A percentile compares a stretch with the other conserved stretches of the same genome.
phyloP scores from a whole-genome alignment of 2,329 filamentous ascomycete species.

The Neobulgaria alba region DNA sequence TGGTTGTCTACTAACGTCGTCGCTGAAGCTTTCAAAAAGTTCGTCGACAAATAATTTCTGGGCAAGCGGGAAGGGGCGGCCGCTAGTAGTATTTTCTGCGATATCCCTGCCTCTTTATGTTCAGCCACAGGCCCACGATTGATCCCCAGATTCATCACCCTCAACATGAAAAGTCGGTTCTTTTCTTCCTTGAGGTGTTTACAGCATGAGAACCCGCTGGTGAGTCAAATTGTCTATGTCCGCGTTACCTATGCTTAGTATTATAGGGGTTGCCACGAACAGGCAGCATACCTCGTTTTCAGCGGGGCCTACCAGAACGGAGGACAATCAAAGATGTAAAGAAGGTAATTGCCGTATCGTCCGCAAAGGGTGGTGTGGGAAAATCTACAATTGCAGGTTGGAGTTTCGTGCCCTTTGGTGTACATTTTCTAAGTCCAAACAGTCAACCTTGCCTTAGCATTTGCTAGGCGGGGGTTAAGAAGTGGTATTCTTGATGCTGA shows the following conservation, averaged over 20 bases:
- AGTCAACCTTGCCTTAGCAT: constrained; percentile 78
- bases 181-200: constrained; percentile 48
- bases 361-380: constrained; percentile 94
- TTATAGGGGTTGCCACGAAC: constrained; percentile 73
- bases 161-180: constrained; percentile 30
- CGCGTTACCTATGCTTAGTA: constrained; percentile 2
- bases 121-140: not conserved
- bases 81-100: too few species aligned
- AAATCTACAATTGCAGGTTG: constrained; percentile 89
- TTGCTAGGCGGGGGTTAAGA: constrained; percentile 72
- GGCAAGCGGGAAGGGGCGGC: too few species aligned
- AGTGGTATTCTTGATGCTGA: constrained; percentile 90
- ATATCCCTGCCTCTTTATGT: too few species aligned
- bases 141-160: not conserved
- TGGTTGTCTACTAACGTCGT: too few species aligned
- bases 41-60: too few species aligned
- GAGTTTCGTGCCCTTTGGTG: not conserved
- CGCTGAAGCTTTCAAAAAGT: constrained; percentile 13
- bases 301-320: constrained; percentile 72
- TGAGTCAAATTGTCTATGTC: constrained; percentile 33
- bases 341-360: constrained; percentile 94
- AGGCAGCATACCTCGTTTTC: constrained; percentile 64
- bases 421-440: constrained; percentile 4
- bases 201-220: constrained; percentile 82
- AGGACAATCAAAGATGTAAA: constrained; percentile 74